Evolutionary conservation across 306 rosid genomes (phyloP), one percentile per base, ranked within the genome.

Genomic region (Glycine tomentella): DNA sequence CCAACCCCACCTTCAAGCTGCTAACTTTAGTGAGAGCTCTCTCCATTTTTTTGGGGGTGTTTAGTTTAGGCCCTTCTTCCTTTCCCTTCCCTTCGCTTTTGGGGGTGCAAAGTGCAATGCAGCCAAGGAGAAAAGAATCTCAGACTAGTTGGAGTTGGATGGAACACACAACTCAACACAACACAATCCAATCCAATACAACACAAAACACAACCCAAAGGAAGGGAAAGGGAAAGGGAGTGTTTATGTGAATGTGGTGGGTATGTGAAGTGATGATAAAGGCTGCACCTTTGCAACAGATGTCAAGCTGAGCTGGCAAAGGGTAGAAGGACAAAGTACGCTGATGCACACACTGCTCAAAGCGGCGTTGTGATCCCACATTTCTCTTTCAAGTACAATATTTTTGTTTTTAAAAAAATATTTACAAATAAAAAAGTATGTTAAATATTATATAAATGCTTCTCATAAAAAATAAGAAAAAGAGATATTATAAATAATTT

Each of bases 11-110:
- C 86, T 93, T 95, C 71, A 95, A 82, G 90, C 99, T 95, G 58
- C 75, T 53, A 44, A 93, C 98, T 74, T 87, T 93, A 2, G 98
- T 95, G 16, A 95, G 89, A 86, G 97, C 99, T 72, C 87, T 95
- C 93, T 95, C 97, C 99, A 95, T 95, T 44, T 38, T 36, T 38
- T 73, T 69, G 2, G 55, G 55, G 55, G 13, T 45, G 45, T 6
- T 62, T 34, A 13, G 4, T 6, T 62, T 34, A 13, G 4, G 73
- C 73, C 53, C 16, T 36, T 9, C 73, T 48, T 70, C 48, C 12
- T 38, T 58, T 11, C 8, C 4, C 10, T 53, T 59, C 81, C 45
- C 83, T 72, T 76, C 63, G 46, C 75, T 46, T 48, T 75, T 48
- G 33, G 2, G 56, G 66, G 50, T 77, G 40, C 40, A 36, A 36